Evolutionary conservation across 139 green algal genomes (phyloP).

Genomic region (Desmodesmus armatus): DNA sequence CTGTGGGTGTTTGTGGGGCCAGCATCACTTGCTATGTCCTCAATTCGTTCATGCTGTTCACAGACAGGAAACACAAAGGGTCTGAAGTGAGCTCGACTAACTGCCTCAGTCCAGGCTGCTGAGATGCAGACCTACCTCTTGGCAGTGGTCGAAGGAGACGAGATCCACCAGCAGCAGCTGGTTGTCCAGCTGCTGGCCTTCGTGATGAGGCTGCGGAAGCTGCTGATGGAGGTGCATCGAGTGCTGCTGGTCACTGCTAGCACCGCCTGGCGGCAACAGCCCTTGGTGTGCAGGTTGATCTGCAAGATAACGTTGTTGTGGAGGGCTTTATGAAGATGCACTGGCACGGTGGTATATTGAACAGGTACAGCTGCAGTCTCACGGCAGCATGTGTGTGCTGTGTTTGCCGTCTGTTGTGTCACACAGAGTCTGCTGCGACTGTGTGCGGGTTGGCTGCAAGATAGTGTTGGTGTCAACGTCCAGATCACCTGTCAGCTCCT

Average conservation of each 20-base stretch:
- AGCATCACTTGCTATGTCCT: no score
- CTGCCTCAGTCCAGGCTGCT: neutral
- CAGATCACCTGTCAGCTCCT: no score
- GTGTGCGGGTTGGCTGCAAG: no score
- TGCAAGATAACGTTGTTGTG: neutral
- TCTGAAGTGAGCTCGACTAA: no score
- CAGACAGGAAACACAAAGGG: no score
- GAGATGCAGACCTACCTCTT: neutral
- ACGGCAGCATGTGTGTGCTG: neutral
- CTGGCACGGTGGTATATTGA: neutral
- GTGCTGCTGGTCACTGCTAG: no score
- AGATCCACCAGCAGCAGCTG: constrained; percentile 14
- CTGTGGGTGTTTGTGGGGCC: no score
- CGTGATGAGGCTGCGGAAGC: neutral
- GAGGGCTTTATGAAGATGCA: neutral
- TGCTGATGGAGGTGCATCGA: neutral
- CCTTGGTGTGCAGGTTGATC: neutral
- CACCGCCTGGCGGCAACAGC: neutral
- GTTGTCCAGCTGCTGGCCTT: neutral
- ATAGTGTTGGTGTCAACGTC: no score
- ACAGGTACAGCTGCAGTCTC: neutral
- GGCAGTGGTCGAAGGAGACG: constrained; percentile 27
- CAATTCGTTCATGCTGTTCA: no score
- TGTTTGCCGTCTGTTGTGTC: neutral
- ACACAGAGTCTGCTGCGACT: no score